A percentile compares a stretch with the other conserved stretches of the same genome.
Conservation (phyloP, 139 green algal species). For the Coelastrella sp. region DNA sequence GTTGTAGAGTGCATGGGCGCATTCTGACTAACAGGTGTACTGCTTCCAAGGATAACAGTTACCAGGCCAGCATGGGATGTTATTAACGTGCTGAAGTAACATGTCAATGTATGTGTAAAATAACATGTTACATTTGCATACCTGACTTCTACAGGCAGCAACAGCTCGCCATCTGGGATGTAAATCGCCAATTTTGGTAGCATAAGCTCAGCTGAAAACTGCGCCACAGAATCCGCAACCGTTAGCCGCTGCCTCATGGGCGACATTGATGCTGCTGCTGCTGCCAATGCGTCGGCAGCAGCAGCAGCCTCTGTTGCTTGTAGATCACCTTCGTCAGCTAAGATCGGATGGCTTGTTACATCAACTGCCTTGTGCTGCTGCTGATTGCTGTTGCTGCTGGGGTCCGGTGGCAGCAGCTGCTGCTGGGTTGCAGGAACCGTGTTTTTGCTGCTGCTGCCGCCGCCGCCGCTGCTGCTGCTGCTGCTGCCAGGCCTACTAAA, state of each 20-base stretch:
- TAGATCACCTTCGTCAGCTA: not conserved
- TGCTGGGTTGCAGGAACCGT: not conserved
- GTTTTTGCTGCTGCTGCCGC: slow-evolving; percentile 4
- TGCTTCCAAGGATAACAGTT: too few species aligned
- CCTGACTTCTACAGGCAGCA: slow-evolving; percentile 53
- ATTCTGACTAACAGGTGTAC: too few species aligned
- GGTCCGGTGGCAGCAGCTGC: not conserved
- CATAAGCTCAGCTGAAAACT: slow-evolving; percentile 49
- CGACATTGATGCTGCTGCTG: slow-evolving; percentile 8
- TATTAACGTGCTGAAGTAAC: not conserved
- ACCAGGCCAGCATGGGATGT: too few species aligned
- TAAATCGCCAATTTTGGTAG: slow-evolving; percentile 25
- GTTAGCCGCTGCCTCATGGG: slow-evolving; percentile 38
- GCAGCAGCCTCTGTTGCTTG: not conserved
- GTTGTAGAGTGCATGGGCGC: too few species aligned
- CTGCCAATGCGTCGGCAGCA: not conserved
- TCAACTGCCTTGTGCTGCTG: not conserved
- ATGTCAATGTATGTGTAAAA: not conserved
- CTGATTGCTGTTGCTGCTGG: not conserved
- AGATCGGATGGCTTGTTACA: not conserved
- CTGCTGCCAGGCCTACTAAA: slow-evolving; percentile 11
- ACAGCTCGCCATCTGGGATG: slow-evolving; percentile 49
- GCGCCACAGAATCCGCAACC: slow-evolving; percentile 28
- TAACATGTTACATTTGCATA: slow-evolving; percentile 8
- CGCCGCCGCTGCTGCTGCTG: not conserved